phyloP scores from a whole-genome alignment of 2,329 filamentous ascomycete species.

The Hymenoscyphus fructigenus region DNA sequence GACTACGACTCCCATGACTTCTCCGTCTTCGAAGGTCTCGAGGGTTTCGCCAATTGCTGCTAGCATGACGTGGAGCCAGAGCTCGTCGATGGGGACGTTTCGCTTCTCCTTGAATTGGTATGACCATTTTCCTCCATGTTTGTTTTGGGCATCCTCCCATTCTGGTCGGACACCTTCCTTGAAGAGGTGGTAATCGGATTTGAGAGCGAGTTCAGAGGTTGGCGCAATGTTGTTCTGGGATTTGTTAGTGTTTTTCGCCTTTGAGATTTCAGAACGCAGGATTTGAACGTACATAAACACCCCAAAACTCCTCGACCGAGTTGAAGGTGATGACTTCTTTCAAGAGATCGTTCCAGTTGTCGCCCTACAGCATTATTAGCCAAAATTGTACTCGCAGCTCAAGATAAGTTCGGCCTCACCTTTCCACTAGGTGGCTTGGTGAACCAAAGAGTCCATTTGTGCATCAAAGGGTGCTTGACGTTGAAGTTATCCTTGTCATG shows the following conservation, averaged over 20 bases:
- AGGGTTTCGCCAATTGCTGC: constrained; percentile 96
- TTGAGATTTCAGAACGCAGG: not conserved
- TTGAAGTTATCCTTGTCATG: constrained; percentile 99
- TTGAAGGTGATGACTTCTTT: constrained; percentile 99
- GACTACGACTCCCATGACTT: constrained; percentile 99
- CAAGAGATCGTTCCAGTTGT: constrained; percentile 97
- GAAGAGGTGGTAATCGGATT: constrained; percentile 99
- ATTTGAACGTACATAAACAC: constrained; percentile 78
- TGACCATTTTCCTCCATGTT: constrained; percentile 98
- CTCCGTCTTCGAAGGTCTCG: constrained; percentile 93
- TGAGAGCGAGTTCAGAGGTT: constrained; percentile 91
- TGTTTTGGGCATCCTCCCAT: constrained; percentile 98
- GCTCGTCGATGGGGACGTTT: constrained; percentile 83
- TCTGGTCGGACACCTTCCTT: constrained; percentile 95
- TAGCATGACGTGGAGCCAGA: constrained; percentile 97
- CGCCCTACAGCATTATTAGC: constrained; percentile 58
- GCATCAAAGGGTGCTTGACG: constrained; percentile 96
- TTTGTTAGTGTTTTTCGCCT: constrained; percentile 16
- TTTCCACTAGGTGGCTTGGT: constrained; percentile 96
- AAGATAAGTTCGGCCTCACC: constrained; percentile 48
- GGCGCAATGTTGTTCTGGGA: constrained; percentile 95
- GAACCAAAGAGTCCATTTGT: constrained; percentile 99
- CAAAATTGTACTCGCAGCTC: constrained; percentile 6
- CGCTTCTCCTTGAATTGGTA: constrained; percentile 98
- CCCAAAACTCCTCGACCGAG: constrained; percentile 99